Evolutionary conservation across 2,329 filamentous ascomycete genomes (phyloP), one percentile per base, ranked within the genome.

Genomic region (Malbranchea zuffiana): DNA sequence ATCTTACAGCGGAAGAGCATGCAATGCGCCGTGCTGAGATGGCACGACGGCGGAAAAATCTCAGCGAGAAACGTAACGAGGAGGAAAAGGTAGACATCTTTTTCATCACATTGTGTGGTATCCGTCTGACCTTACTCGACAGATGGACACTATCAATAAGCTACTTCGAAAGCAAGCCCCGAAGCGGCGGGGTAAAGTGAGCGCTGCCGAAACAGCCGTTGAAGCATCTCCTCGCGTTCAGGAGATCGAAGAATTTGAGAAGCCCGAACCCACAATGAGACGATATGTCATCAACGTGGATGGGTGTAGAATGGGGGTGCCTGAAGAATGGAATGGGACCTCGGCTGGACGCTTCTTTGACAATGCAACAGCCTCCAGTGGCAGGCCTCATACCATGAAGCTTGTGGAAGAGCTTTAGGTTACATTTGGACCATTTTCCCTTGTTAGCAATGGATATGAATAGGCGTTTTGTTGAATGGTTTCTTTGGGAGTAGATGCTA

Each of bases 1-100:
- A 80, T 47, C 63, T 83, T 32, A 82, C 79, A 0, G 78, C 76
- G 0, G 80, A 82, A 53, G 80, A 84, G 51, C 75, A 80, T 51
- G 75, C 75, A 31, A 81, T 82, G 73, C 71, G 80, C 32, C 67
- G 80, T 38, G 75, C 77, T 5, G 80, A 84, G 54, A 83, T 83
- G 78, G 80, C 80, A 6, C 65, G 80, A 39, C 69, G 80, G 36
- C 66, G 80, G 42, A 83, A 83, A 61, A 82, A 83, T 45, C 64
- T 83, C 20, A 80, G 75, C 40, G 80, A 83, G 59, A 82, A 82
- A 62, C 71, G 79, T n/a, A 80, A 82, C 38, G 79, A 83, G 50
- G 80, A 84, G 60, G 80, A 83, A 56, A 84, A 83, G 69, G 74
- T 78, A 52, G 19, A 12, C 17, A 30, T n/a, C 21, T 12, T 11